A percentile compares a stretch with the other conserved stretches of the same genome.
phyloP scores from a whole-genome alignment of 139 green algal species.

The Coccomyxa sp. region DNA sequence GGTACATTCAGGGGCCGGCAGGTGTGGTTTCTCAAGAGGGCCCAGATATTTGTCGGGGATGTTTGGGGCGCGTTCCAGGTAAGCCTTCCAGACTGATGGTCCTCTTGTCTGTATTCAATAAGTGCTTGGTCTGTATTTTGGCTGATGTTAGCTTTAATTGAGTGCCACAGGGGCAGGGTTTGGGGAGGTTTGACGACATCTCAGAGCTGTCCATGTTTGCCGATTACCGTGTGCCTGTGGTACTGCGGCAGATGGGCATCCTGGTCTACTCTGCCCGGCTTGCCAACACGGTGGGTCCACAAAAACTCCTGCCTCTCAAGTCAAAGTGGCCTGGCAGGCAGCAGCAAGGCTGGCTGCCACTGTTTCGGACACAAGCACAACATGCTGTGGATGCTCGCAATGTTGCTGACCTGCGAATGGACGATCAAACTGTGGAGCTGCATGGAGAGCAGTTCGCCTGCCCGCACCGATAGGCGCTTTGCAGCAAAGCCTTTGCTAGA shows the following conservation, averaged over 20 bases:
- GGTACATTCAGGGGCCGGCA: slow-evolving; percentile 42
- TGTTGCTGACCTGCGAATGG: too few species aligned
- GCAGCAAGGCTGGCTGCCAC: too few species aligned
- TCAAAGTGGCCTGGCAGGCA: too few species aligned
- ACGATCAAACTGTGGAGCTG: too few species aligned
- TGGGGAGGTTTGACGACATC: slow-evolving; percentile 79
- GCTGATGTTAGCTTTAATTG: too few species aligned
- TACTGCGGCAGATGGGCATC: slow-evolving; percentile 61
- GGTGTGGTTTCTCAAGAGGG: slow-evolving; percentile 92
- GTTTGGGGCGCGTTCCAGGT: slow-evolving; percentile 78
- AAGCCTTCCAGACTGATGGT: not conserved
- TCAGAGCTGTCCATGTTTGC: slow-evolving; percentile 90
- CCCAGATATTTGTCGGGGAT: slow-evolving; percentile 93
- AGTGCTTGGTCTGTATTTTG: too few species aligned
- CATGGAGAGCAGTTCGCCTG: too few species aligned
- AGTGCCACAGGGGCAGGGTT: slow-evolving; percentile 39
- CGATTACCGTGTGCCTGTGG: slow-evolving; percentile 79
- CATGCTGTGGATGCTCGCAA: too few species aligned
- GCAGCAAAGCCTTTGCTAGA: too few species aligned
- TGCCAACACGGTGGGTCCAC: slow-evolving; percentile 27
- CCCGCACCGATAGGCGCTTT: too few species aligned
- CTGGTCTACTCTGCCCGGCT: slow-evolving; percentile 49
- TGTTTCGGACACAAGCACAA: too few species aligned
- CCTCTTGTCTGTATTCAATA: not conserved
- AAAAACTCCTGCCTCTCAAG: not conserved